Evolutionary conservation across 495 filamentous ascomycete species (phyloP), one percentile per base, ranked within the genome.

Genomic region (Penicillium pulvis): DNA sequence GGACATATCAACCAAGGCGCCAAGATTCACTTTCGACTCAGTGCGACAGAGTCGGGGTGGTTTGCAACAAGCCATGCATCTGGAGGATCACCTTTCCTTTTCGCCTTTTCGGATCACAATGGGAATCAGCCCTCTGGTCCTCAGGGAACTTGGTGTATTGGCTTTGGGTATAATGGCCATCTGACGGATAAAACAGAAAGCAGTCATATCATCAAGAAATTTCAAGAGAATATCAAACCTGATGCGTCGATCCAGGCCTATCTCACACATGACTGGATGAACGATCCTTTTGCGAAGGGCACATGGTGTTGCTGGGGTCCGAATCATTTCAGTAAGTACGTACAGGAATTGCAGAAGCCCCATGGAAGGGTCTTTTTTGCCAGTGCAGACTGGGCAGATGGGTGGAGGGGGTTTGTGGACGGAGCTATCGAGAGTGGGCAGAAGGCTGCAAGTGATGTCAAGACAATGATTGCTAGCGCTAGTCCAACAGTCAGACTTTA

Each of bases 341-440:
- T 59, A 4, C 53, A 63, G 11, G 68, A 61, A 6, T 51, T 73
- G 17, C 64, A 65, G 41, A 51, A 47, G 4, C 55, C 47, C 4
- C 58, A 70, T 51, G 63, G 62, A 4, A 64, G 59, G 26, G 55
- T 73, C 12, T 46, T 67, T 24, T 70, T 75, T 61, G 72, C 66
- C 0, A 66, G 54, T 57, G 66, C 61, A 6, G 72, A 73, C 36
- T 75, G 70, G 66, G 70, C 71, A 7, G 24, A 65, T 56, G 71
- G 68, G 4, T 74, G 71, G 71, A 55, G 65, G 30, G 63, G 58
- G 3, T 69, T 68, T 17, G 63, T 75, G 12, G 70, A 73, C 33
- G 72, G 72, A n/a, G 69, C 70, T 7, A 55, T 75, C 36, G 72
- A 75, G 48, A 56, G 65, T 39, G 71, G 71, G 30, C n/a, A 28